Base-by-base conservation (phyloP, 2,329 filamentous ascomycete genomes). In the Aureobasidium sp. region DNA sequence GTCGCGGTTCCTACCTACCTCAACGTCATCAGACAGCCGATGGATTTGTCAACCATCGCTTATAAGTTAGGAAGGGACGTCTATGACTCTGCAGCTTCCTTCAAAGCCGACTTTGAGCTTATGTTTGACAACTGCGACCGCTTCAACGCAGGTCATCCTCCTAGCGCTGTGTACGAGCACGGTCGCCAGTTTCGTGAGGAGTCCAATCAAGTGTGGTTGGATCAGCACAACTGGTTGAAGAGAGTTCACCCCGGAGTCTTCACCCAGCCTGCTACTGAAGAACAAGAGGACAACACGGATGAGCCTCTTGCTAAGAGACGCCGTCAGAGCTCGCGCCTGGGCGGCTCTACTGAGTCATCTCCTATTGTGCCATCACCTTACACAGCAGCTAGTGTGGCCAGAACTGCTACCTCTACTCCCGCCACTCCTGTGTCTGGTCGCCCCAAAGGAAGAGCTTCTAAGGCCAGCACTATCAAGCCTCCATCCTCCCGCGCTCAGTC, bases 71-170 rank as follows among this genome's bases (percentile, higher is more conserved):
- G 32, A 27, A 58, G 25, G 3, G 11, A 32, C n/a, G n/a, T 42
- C 42, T 52, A 49, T 21, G 57, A 39, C 36, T 30, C 29, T 21
- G 36, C 42, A 15, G 25, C n/a, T 36, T 11, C 25, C 21, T 60
- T 60, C 45, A 60, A 32, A 36, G 32, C 32, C 8, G 57, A 60
- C 34, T 49, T 52, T n/a, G 34, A 60, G 11, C 57, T 49, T 6
- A 60, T 49, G 45, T 34, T 60, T 21, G 21, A 42, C 45, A 60
- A 60, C 44, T 50, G 32, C 27, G 57, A 60, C 5, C 15, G 6
- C 27, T 55, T 55, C 39, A 55, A 55, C 39, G 39, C 39, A 32
- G 37, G 37, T 30, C 39, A 37, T 32, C 52, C 29, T 44, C 52
- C 52, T 2, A 59, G 55, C 42, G 4, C 32, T 21, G 55, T 41